A percentile compares a stretch with the other conserved stretches of the same genome.
Conservation (phyloP, 306 rosid genomes). For the Lathyrus oleraceus region DNA sequence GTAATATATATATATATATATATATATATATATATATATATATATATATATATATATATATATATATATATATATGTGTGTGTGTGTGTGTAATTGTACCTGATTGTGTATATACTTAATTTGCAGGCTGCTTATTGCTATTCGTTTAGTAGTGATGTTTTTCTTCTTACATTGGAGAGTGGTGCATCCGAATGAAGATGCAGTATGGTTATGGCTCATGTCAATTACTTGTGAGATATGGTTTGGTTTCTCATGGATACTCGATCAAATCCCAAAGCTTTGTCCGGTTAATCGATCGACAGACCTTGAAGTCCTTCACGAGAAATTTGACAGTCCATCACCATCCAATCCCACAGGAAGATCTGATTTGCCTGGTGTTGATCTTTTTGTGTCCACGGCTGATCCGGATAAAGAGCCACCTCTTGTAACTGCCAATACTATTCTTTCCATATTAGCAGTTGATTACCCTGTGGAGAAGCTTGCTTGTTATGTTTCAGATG, state of each 20-base stretch:
- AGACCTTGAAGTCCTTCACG: constrained; percentile 46
- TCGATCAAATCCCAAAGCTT: constrained; percentile 53
- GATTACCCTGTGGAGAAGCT: constrained; percentile 62
- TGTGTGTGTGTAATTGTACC: background rate
- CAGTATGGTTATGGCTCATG: constrained; percentile 58
- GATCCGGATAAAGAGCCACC: constrained; percentile 63
- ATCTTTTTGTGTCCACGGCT: constrained; percentile 52
- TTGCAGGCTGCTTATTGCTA: constrained; percentile 57
- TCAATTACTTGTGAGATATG: constrained; percentile 53
- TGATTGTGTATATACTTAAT: background rate
- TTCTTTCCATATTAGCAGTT: constrained; percentile 51
- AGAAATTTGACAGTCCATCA: constrained; percentile 48
- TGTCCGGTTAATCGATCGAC: constrained; percentile 46
- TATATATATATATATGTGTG: too few species aligned
- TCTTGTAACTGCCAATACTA: constrained; percentile 53
- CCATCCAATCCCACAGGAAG: constrained; percentile 55
- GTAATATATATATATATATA: background rate
- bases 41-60: too few species aligned
- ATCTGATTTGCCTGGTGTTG: constrained; percentile 52
- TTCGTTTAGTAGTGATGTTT: constrained; percentile 57
- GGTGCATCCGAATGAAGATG: constrained; percentile 60
- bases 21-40: too few species aligned
- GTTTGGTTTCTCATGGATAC: constrained; percentile 60
- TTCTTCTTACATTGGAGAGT: constrained; percentile 85
- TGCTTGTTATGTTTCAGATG: constrained; percentile 54